Evolutionary conservation across 805 yeast species (phyloP), one percentile per base, ranked within the genome.

Genomic region (Zygotorulaspora chibaensis): DNA sequence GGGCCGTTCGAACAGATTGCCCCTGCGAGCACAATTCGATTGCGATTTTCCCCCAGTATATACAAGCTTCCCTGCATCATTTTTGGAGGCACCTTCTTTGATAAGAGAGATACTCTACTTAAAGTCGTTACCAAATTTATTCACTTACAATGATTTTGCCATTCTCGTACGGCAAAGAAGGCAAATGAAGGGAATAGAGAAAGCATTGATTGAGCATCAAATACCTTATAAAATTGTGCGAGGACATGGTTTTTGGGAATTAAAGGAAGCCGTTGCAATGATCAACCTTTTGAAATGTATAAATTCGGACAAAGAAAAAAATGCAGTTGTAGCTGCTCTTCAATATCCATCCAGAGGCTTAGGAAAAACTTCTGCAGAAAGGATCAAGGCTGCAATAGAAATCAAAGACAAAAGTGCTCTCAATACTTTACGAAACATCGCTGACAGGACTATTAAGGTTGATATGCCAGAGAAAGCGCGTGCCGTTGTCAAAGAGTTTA

Each of bases 221-320:
- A 74, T 89, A 2, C 89, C 93, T 0, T 85, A 86, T 56, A 65
- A 67, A 8, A 74, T 89, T 47, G 71, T 84, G 0, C 81, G 83
- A 42, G 96, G 96, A 0, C 72, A 71, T 36, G 82, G 88, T 1
- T 86, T 88, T 56, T 87, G 95, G 91, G 87, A 84, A 34, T 64
- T 83, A 34, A 77, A 76, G 45, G 96, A 87, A 56, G 81, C 87
- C 12, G 69, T 72, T 17, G 65, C 77, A 0, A 72, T 86, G 46
- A 49, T 88, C 35, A 85, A 83, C 57, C 80, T 81, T 52, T 58
- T 91, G 23, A 73, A 88, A 27, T 79, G 83, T 1, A 68, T 86
- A 4, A 71, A 77, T 3, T 75, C 82, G 23, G 77, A 74, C 18
- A 62, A 66, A 42, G 96, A 88, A 58, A 67, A 75, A 46, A 61